These are phyloP conservation scores for Citropsis articulata DNA, from an alignment of 345 rosid genomes.

Conservation along the genomic window DNA sequence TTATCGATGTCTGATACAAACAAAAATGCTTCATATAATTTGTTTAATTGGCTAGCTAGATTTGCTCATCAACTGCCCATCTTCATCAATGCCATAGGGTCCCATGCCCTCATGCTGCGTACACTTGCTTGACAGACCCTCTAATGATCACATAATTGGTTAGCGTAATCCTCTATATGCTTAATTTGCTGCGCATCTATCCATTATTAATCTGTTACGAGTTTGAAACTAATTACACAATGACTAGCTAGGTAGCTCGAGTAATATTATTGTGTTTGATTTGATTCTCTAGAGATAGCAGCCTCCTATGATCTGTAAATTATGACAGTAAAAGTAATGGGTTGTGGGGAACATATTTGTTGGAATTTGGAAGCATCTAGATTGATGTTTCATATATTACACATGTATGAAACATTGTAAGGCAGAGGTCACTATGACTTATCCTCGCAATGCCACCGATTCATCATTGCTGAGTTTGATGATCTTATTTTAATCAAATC, in stretches of 20 bases:
- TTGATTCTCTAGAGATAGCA: background rate
- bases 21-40: constrained; percentile 14
- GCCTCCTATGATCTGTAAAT: constrained; percentile 11
- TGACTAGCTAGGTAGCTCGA: background rate
- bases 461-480: background rate
- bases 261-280: background rate
- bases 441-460: background rate
- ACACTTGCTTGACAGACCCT: background rate
- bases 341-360: constrained; percentile 14
- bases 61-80: constrained; percentile 11
- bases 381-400: background rate
- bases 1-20: constrained; percentile 19
- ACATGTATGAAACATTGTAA: too few relatives aligned
- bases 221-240: background rate
- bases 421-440: too few relatives aligned
- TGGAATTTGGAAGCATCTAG: constrained; percentile 19
- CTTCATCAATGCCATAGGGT: constrained; percentile 27
- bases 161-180: constrained; percentile 16
- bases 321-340: background rate
- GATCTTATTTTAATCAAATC: background rate
- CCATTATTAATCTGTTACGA: background rate
- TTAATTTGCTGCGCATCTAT: background rate
- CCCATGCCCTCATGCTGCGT: constrained; percentile 4
- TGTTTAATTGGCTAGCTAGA: too few relatives aligned
- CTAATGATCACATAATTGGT: background rate